Evolutionary conservation across 257 asterid species (phyloP).

Genomic region (Fraxinus excelsior): DNA sequence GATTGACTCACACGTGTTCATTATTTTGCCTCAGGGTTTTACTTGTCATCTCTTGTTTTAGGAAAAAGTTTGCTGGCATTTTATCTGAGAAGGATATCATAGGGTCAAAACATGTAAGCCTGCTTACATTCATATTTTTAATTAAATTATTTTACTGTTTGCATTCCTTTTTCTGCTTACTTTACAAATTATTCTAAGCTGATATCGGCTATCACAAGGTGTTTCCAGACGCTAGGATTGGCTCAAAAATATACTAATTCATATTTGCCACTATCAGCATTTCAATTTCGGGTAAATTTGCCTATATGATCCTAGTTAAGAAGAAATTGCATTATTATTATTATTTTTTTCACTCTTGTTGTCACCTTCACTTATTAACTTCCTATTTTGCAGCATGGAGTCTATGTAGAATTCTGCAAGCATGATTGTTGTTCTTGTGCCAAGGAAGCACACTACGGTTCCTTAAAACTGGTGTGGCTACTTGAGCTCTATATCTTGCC

Average conservation of each 20-base stretch:
- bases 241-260: slow-evolving; percentile 66
- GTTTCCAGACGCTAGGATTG: slow-evolving; percentile 82
- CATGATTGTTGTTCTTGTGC: slow-evolving; percentile 53
- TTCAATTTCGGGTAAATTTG: slow-evolving; percentile 52
- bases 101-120: slow-evolving; percentile 74
- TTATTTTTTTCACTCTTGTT: slow-evolving; percentile 10
- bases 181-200: slow-evolving; percentile 35
- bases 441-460: slow-evolving; percentile 39
- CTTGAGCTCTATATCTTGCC: slow-evolving; percentile 10
- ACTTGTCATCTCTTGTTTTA: slow-evolving; percentile 60
- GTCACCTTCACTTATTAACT: slow-evolving; percentile 20
- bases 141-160: slow-evolving; percentile 9
- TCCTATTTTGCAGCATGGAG: slow-evolving; percentile 58
- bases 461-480: slow-evolving; percentile 71
- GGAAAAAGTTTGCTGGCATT: slow-evolving; percentile 66
- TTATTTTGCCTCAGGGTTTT: slow-evolving; percentile 67
- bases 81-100: slow-evolving; percentile 67
- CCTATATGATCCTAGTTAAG: slow-evolving; percentile 11
- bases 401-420: slow-evolving; percentile 74
- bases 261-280: slow-evolving; percentile 56
- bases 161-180: slow-evolving; percentile 14
- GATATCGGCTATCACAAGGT: slow-evolving; percentile 57
- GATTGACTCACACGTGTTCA: slow-evolving; percentile 19
- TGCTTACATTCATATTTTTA: slow-evolving; percentile 19
- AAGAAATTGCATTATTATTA: not conserved